Base-by-base conservation (phyloP, 2,329 filamentous ascomycete genomes). In the Orbilia brochopaga region DNA sequence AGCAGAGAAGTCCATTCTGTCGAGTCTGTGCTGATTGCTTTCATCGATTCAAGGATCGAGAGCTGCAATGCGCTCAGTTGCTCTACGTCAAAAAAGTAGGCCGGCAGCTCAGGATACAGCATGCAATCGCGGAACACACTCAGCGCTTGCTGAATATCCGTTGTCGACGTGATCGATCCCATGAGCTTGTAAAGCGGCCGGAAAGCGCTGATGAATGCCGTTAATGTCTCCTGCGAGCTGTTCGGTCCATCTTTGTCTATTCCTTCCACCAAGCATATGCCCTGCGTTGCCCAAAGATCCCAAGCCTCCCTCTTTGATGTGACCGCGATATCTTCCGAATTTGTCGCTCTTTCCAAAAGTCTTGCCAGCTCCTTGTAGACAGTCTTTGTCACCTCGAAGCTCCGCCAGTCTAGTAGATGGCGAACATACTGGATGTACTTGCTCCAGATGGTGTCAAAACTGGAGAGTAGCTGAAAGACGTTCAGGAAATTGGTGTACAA, bases 201-300 rank as follows among this genome's bases (percentile, higher is more conserved):
- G 44, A 94, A 85, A 0, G 89, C 85, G 21, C 87, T 84, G 0
- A 94, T 85, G 80, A 96, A 97, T n/a, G 92, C 90, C 30, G 90
- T 81, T n/a, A 93, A 85, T 10, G 90, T 92, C 64, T 88, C 88
- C 77, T 96, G 91, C 1, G 80, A 80, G 0, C 82, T 79, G 55
- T 83, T 83, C 55, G 81, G 77, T 42, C 83, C 81, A 13, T 81
- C 77, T 17, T 79, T 77, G 11, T 79, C 77, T 19, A 74, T 54
- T 1, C 73, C 75, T 56, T 77, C 75, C 5, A 76, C 75, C 8
- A 77, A 44, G 32, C 70, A 73, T 10, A 73, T 59, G 13, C 76
- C 75, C 48, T 77, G 76, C 15, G 40, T 58, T 15, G 85, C 85
- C 90, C 90, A 92, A 2, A 92, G 79, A 30, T 83, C 80, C 90